Evolutionary conservation across 225 moss, liverwort and hornwort genomes (phyloP).

Genomic region (Bryoerythrophyllum caledonicum): DNA sequence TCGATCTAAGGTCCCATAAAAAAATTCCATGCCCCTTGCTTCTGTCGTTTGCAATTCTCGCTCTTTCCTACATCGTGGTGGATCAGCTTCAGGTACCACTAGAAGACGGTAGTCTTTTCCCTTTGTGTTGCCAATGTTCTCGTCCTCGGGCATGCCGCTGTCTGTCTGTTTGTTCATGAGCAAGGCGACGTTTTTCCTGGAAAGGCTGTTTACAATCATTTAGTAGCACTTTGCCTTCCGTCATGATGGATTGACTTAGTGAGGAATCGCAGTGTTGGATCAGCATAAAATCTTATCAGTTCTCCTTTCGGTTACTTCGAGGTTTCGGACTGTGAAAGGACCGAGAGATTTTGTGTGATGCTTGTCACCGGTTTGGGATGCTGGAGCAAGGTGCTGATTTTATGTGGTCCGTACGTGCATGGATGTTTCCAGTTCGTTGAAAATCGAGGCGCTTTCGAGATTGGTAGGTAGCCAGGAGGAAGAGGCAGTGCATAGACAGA

Average conservation of each 20-base stretch:
- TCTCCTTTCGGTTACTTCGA: background rate
- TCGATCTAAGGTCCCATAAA: too few species aligned
- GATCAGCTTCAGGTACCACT: background rate
- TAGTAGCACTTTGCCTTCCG: background rate
- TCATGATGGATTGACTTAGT: conserved; percentile 4
- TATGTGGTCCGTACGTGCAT: background rate
- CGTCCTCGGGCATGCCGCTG: background rate
- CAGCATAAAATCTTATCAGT: background rate
- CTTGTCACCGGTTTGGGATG: background rate
- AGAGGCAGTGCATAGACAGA: conserved; percentile 46
- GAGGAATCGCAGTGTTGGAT: background rate
- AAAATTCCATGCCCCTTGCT: too few species aligned
- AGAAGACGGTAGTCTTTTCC: background rate
- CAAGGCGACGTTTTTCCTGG: background rate
- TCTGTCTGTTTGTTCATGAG: background rate
- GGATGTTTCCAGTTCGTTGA: conserved; percentile 1
- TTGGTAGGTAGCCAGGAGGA: conserved; percentile 39
- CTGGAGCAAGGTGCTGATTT: background rate
- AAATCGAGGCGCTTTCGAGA: background rate
- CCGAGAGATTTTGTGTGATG: background rate
- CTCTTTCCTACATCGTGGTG: background rate
- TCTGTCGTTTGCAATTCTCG: background rate
- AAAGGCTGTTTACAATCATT: background rate
- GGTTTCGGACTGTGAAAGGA: background rate
- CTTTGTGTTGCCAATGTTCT: background rate